phyloP scores from a whole-genome alignment of 2,329 filamentous ascomycete genomes.

The Beauveria varroae region DNA sequence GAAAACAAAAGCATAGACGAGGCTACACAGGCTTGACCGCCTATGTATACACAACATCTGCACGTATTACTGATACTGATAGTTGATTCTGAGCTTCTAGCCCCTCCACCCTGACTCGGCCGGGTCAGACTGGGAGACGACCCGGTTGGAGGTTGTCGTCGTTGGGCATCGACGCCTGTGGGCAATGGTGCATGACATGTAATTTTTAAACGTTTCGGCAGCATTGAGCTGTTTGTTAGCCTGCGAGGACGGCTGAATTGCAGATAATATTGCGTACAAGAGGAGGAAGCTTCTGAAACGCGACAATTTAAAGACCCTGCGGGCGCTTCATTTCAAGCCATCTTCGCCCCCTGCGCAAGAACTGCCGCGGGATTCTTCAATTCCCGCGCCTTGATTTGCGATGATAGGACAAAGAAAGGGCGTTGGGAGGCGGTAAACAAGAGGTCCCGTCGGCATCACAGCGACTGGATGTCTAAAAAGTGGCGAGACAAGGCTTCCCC shows the following conservation, averaged over 20 bases:
- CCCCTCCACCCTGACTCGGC: neutral
- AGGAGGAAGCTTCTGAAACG: neutral
- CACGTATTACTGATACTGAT: too few species aligned
- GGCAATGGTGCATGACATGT: neutral
- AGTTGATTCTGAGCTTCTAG: neutral
- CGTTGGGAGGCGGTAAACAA: neutral
- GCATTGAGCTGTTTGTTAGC: neutral
- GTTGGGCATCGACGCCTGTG: conserved; percentile 1
- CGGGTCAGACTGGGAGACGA: neutral
- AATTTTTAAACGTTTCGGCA: neutral
- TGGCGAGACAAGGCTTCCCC: neutral
- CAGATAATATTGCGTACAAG: neutral
- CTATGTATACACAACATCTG: neutral
- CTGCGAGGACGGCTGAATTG: neutral
- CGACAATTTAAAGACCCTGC: neutral
- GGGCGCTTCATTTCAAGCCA: neutral
- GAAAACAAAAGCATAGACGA: neutral
- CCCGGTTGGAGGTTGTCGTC: neutral
- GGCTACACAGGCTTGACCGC: neutral
- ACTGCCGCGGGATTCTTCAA: neutral
- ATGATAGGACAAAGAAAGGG: neutral
- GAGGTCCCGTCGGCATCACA: neutral
- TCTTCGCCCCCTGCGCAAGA: neutral
- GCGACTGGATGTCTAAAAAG: neutral
- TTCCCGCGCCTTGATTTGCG: neutral